Evolutionary conservation across 495 filamentous ascomycete species (phyloP), one percentile per base, ranked within the genome.

Genomic region (Xylaria bambusicola): DNA sequence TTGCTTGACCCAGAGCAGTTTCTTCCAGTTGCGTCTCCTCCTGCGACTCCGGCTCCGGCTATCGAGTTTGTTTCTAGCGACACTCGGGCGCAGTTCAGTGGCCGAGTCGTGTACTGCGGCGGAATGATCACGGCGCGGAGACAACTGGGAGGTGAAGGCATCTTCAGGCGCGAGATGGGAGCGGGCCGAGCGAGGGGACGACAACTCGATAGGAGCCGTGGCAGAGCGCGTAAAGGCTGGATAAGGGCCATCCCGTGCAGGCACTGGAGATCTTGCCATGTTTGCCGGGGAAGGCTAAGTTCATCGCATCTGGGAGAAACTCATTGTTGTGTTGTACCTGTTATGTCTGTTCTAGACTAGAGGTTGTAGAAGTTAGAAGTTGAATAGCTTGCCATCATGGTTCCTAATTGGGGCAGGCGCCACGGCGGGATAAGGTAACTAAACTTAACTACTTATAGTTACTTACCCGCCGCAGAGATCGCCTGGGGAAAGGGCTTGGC

Each of bases 1-100:
- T 67, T 98, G 94, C 71, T 96, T 96, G 60, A 98, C 92, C 94
- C 94, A 98, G 17, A 98, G 80, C 59, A 98, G 77, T 76, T 98
- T 98, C 77, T 95, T 94, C 89, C 93, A 98, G 20, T 79, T 80
- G 31, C 80, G 81, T 58, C 86, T 88, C 60, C 86, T 88, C 59
- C 83, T 79, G 61, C 88, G 78, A 63, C 89, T 86, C 40, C 86
- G 73, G 59, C 78, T 80, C 41, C 73, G 65, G 56, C 76, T 78
- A 12, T 63, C 60, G n/a, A 68, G 60, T 52, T 68, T 66, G 12
- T 61, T 48, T 38, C 71, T 69, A 27, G 68, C 69, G 63, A 67
- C 72, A 49, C 69, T 71, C 41, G 64, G 84, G 64, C 71, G 84
- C 83, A 56, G 78, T 78, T 69, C 74, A 67, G 63, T 67, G 60